phyloP scores from a whole-genome alignment of 495 filamentous ascomycete species.

The Evernia prunastri region DNA sequence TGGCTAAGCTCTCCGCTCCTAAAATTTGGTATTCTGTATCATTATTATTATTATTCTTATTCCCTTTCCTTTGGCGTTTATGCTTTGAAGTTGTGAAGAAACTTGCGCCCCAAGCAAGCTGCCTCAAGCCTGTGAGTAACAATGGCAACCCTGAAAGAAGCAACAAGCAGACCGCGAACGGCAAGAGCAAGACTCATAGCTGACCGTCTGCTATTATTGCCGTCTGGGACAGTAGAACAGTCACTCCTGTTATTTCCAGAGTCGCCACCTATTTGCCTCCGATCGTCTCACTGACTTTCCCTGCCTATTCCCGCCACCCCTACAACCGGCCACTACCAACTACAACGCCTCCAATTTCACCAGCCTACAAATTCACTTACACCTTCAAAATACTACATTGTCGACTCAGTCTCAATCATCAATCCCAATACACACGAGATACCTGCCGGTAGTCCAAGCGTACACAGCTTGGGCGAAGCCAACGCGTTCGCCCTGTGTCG shows the following conservation, averaged over 20 bases:
- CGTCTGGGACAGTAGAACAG: not conserved
- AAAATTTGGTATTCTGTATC: constrained; percentile 16
- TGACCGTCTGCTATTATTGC: constrained; percentile 3
- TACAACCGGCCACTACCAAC: constrained; percentile 17
- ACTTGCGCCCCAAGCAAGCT: constrained; percentile 11
- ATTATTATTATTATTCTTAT: constrained; percentile 8
- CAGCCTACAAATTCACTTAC: constrained; percentile 2
- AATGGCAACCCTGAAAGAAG: constrained; percentile 17
- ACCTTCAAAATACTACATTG: not conserved
- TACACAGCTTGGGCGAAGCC: constrained; percentile 12
- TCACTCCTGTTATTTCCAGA: constrained; percentile 7
- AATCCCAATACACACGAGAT: not conserved
- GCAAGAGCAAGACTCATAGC: constrained; percentile 17
- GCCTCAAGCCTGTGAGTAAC: constrained; percentile 23
- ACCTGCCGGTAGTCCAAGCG: constrained; percentile 11
- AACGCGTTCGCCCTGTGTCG: constrained; percentile 14
- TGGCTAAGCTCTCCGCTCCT: constrained; percentile 21
- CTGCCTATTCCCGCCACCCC: constrained; percentile 28
- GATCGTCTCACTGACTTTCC: constrained; percentile 15
- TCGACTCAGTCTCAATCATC: not conserved
- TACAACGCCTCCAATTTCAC: constrained; percentile 4
- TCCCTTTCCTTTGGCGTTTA: constrained; percentile 19
- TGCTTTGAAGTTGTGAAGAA: constrained; percentile 12
- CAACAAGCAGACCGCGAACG: constrained; percentile 15
- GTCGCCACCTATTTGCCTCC: constrained; percentile 19